Conservation (phyloP, 2,329 filamentous ascomycete species). For the Stagonosporopsis chrysanthemi region DNA sequence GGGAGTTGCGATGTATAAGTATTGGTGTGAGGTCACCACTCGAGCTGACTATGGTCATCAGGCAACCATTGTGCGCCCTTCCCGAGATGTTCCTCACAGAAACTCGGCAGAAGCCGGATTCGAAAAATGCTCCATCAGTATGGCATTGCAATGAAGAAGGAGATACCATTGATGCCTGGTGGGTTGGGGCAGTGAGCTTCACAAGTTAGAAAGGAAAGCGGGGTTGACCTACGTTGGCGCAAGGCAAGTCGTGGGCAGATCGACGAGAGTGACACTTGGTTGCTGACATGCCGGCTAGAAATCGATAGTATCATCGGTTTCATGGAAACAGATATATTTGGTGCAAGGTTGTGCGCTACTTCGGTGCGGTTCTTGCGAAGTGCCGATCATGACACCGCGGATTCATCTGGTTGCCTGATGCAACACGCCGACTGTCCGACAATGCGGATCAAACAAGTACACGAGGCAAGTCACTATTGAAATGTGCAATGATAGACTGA, state of each 20-base stretch:
- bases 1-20: neutral
- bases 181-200: neutral
- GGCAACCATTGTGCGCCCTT: constrained; percentile 8
- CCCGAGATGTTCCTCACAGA: neutral
- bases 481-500: no score
- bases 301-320: no score
- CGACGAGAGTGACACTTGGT: no score
- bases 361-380: neutral
- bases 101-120: neutral
- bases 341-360: no score
- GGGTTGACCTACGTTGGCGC: no score
- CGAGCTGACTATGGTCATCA: neutral
- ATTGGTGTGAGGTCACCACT: neutral
- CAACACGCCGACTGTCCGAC: neutral
- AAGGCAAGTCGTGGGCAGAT: no score
- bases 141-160: neutral
- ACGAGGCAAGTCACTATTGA: no score
- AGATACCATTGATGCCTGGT: no score
- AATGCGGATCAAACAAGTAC: neutral
- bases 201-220: no score
- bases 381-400: neutral
- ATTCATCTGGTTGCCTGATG: neutral
- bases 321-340: no score
- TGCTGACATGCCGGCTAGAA: no score
- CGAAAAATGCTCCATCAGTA: neutral